Conservation (phyloP, 768 basidiomycete species). For the Candolleomyces efflorescens region DNA sequence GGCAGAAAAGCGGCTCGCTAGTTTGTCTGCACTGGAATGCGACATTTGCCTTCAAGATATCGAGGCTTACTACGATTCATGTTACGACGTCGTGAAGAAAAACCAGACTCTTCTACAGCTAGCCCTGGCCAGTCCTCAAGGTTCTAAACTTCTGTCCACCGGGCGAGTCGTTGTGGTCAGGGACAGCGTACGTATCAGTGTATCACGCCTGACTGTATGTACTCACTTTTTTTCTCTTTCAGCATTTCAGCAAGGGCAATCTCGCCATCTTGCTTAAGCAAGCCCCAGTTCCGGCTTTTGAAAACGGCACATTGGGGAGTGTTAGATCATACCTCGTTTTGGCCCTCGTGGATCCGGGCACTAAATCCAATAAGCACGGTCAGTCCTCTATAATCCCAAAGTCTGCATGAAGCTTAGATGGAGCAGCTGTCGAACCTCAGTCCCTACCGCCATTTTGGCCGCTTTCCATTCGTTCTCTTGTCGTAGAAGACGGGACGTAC, state of each 20-base stretch:
- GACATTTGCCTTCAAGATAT: conserved; percentile 70
- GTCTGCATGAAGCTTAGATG: not conserved
- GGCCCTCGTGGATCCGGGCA: conserved; percentile 61
- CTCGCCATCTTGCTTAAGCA: conserved; percentile 69
- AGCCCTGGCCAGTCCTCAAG: conserved; percentile 57
- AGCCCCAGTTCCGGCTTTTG: conserved; percentile 43
- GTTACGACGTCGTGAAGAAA: conserved; percentile 51
- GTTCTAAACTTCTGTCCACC: conserved; percentile 58
- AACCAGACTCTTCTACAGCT: conserved; percentile 62
- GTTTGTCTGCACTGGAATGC: conserved; percentile 64
- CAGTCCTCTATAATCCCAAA: conserved; percentile 1
- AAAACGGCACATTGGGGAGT: conserved; percentile 42
- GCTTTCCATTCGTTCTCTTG: conserved; percentile 42
- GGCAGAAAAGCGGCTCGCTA: conserved; percentile 67
- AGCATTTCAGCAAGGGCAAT: conserved; percentile 77
- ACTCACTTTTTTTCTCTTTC: conserved; percentile 5
- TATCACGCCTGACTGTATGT: not conserved
- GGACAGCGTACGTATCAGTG: conserved; percentile 57
- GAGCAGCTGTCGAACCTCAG: conserved; percentile 52
- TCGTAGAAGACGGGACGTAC: conserved; percentile 54
- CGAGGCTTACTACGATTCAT: conserved; percentile 69
- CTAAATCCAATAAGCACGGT: conserved; percentile 57
- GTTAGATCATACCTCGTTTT: conserved; percentile 63
- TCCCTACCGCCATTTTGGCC: conserved; percentile 79
- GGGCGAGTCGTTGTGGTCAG: conserved; percentile 84